Evolutionary conservation across 768 basidiomycete genomes (phyloP).

Genomic region (Kwoniella heveanensis): DNA sequence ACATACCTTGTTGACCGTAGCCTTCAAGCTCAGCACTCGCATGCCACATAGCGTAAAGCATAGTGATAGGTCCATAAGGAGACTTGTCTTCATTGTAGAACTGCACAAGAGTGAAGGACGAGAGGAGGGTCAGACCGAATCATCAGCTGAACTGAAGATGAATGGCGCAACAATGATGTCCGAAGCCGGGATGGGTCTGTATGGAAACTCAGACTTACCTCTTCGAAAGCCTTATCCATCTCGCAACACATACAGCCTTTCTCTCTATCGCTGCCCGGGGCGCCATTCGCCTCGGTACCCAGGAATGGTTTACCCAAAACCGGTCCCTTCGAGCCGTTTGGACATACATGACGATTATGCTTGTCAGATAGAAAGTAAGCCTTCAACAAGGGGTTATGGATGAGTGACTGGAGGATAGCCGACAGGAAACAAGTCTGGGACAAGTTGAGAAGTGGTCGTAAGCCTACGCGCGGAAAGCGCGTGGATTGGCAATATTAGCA

Average conservation of each 20-base stretch:
- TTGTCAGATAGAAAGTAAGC: slow-evolving; percentile 88
- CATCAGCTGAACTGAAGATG: too few species aligned
- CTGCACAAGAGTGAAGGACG: slow-evolving; percentile 40
- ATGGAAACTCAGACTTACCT: slow-evolving; percentile 46
- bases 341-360: slow-evolving; percentile 65
- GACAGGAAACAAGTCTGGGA: slow-evolving; percentile 95
- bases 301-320: slow-evolving; percentile 53
- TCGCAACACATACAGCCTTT: slow-evolving; percentile 80
- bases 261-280: slow-evolving; percentile 30
- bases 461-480: too few species aligned
- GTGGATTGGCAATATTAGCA: too few species aligned
- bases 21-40: slow-evolving; percentile 77
- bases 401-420: slow-evolving; percentile 82
- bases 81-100: slow-evolving; percentile 61
- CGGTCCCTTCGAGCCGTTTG: slow-evolving; percentile 31
- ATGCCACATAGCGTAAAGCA: slow-evolving; percentile 81
- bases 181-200: slow-evolving; percentile 1
- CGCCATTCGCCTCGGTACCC: slow-evolving; percentile 58
- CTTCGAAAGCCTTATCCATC: slow-evolving; percentile 69
- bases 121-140: neutral
- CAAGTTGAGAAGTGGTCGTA: slow-evolving; percentile 82
- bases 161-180: too few species aligned
- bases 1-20: slow-evolving; percentile 92
- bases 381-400: slow-evolving; percentile 84
- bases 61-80: slow-evolving; percentile 78